These are phyloP conservation scores for Chrysoporthe deuterocubensis DNA, from an alignment of 2,329 filamentous ascomycete genomes.

Conservation along the genomic window DNA sequence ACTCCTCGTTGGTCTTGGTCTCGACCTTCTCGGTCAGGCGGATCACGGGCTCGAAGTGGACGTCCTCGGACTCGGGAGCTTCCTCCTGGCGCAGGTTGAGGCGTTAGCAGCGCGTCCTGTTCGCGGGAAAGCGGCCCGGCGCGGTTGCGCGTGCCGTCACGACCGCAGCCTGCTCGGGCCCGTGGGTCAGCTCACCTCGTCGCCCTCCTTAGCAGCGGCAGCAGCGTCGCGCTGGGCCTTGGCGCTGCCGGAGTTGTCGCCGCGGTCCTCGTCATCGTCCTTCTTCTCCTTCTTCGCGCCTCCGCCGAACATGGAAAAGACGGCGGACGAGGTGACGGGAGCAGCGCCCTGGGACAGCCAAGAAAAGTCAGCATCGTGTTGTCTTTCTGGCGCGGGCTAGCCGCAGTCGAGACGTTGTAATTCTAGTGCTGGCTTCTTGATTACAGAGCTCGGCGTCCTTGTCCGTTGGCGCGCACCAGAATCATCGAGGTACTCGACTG, in stretches of 20 bases:
- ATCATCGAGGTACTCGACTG: neutral
- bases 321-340: slow-evolving; percentile 63
- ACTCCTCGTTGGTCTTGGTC: slow-evolving; percentile 96
- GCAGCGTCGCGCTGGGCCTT: slow-evolving; percentile 75
- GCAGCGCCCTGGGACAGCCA: slow-evolving; percentile 7
- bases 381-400: neutral
- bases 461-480: neutral
- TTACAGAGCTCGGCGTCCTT: neutral
- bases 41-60: slow-evolving; percentile 97
- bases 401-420: neutral
- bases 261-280: slow-evolving; percentile 77
- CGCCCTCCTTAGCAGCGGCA: slow-evolving; percentile 58
- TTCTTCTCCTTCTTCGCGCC: slow-evolving; percentile 97
- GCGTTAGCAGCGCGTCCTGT: slow-evolving; percentile 10
- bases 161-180: neutral
- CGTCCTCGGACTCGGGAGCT: slow-evolving; percentile 84
- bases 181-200: slow-evolving; percentile 52
- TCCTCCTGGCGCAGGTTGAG: slow-evolving; percentile 60
- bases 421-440: neutral
- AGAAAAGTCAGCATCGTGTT: slow-evolving; percentile 7
- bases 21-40: slow-evolving; percentile 96
- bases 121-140: neutral
- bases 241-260: slow-evolving; percentile 86
- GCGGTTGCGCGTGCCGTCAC: neutral
- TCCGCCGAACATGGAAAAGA: slow-evolving; percentile 99